Evolutionary conservation across 768 basidiomycete species (phyloP), one percentile per base, ranked within the genome.

Genomic region (Amanita jacksonii): DNA sequence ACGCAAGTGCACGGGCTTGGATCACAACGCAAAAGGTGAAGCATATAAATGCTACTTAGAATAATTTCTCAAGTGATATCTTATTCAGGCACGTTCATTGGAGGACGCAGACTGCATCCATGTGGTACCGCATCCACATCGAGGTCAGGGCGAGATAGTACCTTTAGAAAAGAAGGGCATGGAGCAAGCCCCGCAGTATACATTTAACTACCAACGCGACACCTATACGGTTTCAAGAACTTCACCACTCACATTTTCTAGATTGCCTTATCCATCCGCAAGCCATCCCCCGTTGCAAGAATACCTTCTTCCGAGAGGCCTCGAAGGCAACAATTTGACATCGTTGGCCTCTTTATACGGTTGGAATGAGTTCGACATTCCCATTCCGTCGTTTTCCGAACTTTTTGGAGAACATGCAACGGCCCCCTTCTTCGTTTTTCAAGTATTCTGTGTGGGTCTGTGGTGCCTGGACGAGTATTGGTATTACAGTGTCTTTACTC

Each of bases 391-490:
- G 1, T 99, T 99, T 58, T 72, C 74, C 8, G 87, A 91, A 51
- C 76, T 99, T 27, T 97, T 99, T 52, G 73, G 68, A 18, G 96
- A 99, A 67, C 96, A 99, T 57, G 92, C 94, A 1, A 93, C 92
- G 4, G 96, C 96, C 0, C 96, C 96, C 0, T 99, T 99, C 75
- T 99, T 99, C 62, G 96, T 99, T 20, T 99, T 99, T 65, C 96
- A 99, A 64, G 66, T 98, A 13, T 98, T 99, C 65, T 98, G 96
- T 51, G 96, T 97, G 1, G 91, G 88, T 0, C 68, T 99, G 8
- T 99, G 96, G 96, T 90, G 86, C 58, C 63, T 99, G 54, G 96
- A 99, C 55, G 96, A 98, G 60, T 99, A 98, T 61, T 97, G 92
- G 93, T 97, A 96, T 61, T 99, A 97, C 70, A 85, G 86, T 45